A percentile compares a stretch with the other conserved stretches of the same genome.
phyloP scores from a whole-genome alignment of 495 filamentous ascomycete genomes.

The Cenococcum geophilum region DNA sequence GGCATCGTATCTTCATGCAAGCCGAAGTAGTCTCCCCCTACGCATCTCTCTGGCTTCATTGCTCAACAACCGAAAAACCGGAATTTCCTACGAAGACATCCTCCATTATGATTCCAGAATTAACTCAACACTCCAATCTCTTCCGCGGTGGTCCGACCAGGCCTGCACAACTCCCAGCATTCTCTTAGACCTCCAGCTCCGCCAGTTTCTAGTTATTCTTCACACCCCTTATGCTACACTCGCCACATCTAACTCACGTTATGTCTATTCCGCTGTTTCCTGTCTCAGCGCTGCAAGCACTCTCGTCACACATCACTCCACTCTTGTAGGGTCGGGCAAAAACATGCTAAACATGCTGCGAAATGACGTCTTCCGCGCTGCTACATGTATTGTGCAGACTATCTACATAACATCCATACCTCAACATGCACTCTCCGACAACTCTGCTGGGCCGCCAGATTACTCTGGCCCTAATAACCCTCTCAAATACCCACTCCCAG shows the following conservation, averaged over 20 bases:
- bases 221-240: slow-evolving; percentile 23
- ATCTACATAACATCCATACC: slow-evolving; percentile 14
- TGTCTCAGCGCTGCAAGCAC: slow-evolving; percentile 13
- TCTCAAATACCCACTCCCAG: not conserved
- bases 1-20: slow-evolving; percentile 17
- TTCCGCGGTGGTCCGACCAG: slow-evolving; percentile 16
- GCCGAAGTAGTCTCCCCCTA: slow-evolving; percentile 12
- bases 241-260: slow-evolving; percentile 17
- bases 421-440: not conserved
- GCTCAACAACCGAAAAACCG: slow-evolving; percentile 23
- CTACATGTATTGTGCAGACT: slow-evolving; percentile 11
- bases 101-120: slow-evolving; percentile 23
- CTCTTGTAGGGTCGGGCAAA: slow-evolving; percentile 2
- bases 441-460: not conserved
- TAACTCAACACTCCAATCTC: slow-evolving; percentile 6
- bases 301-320: slow-evolving; percentile 8
- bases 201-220: slow-evolving; percentile 23
- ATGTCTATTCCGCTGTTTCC: slow-evolving; percentile 20
- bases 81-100: slow-evolving; percentile 21
- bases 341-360: slow-evolving; percentile 14
- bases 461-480: not conserved
- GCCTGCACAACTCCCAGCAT: slow-evolving; percentile 3
- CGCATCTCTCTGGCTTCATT: slow-evolving; percentile 20
- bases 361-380: slow-evolving; percentile 22
- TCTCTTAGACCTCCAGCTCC: slow-evolving; percentile 26